phyloP scores from a whole-genome alignment of 768 basidiomycete species.

The Auriculariales sp. region DNA sequence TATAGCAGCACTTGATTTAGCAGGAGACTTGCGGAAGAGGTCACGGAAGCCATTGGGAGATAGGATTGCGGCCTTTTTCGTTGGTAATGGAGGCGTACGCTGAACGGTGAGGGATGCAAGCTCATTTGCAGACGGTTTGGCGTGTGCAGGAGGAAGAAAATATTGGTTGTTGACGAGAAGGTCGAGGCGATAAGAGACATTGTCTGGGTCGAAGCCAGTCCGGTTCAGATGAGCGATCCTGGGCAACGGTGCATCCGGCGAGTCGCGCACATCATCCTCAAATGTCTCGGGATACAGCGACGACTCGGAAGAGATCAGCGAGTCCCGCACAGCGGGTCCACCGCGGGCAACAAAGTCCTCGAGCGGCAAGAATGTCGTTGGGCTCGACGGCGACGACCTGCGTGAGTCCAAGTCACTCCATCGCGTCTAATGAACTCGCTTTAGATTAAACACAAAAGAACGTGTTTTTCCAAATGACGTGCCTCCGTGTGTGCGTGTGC shows the following conservation, averaged over 20 bases:
- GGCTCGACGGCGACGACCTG: neutral
- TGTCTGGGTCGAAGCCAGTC: conserved; percentile 34
- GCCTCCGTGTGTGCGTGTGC: too few relatives aligned
- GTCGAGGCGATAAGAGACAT: conserved; percentile 72
- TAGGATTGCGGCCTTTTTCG: conserved; percentile 30
- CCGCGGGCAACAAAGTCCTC: neutral
- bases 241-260: conserved; percentile 32
- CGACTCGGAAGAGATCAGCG: conserved; percentile 46
- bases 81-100: conserved; percentile 5
- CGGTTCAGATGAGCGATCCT: conserved; percentile 10
- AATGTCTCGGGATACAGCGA: conserved; percentile 47
- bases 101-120: conserved; percentile 7
- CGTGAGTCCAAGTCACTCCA: neutral
- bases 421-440: too few relatives aligned
- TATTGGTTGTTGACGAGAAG: conserved; percentile 79
- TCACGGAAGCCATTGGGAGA: conserved; percentile 45
- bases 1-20: conserved; percentile 9
- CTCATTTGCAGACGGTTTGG: conserved; percentile 37
- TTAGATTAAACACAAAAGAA: too few relatives aligned
- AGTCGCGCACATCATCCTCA: conserved; percentile 33
- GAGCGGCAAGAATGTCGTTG: neutral
- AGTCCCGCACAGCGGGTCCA: conserved; percentile 24
- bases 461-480: too few relatives aligned
- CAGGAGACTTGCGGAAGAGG: conserved; percentile 44
- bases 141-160: conserved; percentile 77